Conservation (phyloP, 257 asterid genomes). For the Verbascum thapsus region DNA sequence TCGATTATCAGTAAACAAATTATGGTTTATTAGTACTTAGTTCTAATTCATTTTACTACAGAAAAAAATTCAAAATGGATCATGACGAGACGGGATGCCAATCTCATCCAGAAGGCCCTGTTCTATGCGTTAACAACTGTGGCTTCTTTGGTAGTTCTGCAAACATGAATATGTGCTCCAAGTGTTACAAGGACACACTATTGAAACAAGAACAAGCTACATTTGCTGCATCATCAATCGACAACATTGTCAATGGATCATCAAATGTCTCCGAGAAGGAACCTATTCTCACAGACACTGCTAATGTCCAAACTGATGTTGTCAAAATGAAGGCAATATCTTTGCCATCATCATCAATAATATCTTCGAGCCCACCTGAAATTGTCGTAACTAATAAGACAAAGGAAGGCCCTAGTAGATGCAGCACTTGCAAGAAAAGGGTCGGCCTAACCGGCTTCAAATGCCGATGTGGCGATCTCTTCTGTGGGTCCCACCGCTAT, state of each 20-base stretch:
- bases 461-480: constrained; percentile 51
- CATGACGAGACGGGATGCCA: constrained; percentile 60
- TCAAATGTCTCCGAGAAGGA: no score
- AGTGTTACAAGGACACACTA: constrained; percentile 53
- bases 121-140: constrained; percentile 55
- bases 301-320: constrained; percentile 18
- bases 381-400: constrained; percentile 28
- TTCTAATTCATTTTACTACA: constrained; percentile 15
- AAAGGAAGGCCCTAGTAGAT: constrained; percentile 45
- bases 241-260: constrained; percentile 53
- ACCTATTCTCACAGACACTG: constrained; percentile 21
- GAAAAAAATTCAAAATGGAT: constrained; percentile 43
- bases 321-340: constrained; percentile 18
- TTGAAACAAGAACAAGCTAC: constrained; percentile 47
- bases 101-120: constrained; percentile 49
- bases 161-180: constrained; percentile 69
- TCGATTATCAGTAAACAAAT: neutral
- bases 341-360: constrained; percentile 20
- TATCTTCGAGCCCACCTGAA: constrained; percentile 24
- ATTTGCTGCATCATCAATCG: constrained; percentile 52
- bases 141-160: constrained; percentile 65
- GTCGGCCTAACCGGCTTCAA: constrained; percentile 54
- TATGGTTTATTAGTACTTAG: neutral
- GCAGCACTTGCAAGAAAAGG: constrained; percentile 50
- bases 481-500: constrained; percentile 56